phyloP scores from a whole-genome alignment of 2,329 filamentous ascomycete species.

The Alternaria conjuncta region DNA sequence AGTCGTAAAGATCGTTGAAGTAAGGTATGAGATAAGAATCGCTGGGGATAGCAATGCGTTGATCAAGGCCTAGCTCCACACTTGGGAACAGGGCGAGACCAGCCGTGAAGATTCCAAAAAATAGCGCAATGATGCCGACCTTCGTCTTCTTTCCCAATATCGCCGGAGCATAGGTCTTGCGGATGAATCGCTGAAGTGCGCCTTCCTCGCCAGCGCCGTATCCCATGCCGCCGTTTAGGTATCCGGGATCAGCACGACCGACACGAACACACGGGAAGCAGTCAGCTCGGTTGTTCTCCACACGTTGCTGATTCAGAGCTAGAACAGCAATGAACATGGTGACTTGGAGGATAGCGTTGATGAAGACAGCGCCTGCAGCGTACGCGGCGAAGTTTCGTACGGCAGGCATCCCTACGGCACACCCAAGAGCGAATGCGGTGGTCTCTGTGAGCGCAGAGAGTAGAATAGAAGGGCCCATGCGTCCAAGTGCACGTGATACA shows the following conservation, averaged over 20 bases:
- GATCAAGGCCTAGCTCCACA: constrained; percentile 87
- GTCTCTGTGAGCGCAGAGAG: constrained; percentile 96
- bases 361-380: constrained; percentile 92
- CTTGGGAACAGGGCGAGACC: constrained; percentile 84
- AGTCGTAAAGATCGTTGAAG: constrained; percentile 94
- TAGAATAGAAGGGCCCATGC: constrained; percentile 96
- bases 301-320: constrained; percentile 86
- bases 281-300: constrained; percentile 87
- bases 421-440: constrained; percentile 87
- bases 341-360: constrained; percentile 95
- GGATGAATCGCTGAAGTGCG: constrained; percentile 82
- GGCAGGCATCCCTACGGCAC: constrained; percentile 96
- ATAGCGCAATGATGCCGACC: constrained; percentile 75
- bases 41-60: constrained; percentile 90
- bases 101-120: constrained; percentile 86
- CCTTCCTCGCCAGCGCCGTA: constrained; percentile 86
- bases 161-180: constrained; percentile 83
- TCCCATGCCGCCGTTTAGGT: constrained; percentile 66
- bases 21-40: constrained; percentile 95
- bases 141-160: constrained; percentile 84
- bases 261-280: constrained; percentile 90
- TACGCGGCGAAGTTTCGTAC: constrained; percentile 98
- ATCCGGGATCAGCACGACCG: constrained; percentile 73
- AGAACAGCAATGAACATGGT: constrained; percentile 96
- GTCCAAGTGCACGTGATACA: constrained; percentile 84